These are phyloP conservation scores for Rubroboletus satanas DNA, from an alignment of 768 basidiomycete genomes.

Conservation along the genomic window DNA sequence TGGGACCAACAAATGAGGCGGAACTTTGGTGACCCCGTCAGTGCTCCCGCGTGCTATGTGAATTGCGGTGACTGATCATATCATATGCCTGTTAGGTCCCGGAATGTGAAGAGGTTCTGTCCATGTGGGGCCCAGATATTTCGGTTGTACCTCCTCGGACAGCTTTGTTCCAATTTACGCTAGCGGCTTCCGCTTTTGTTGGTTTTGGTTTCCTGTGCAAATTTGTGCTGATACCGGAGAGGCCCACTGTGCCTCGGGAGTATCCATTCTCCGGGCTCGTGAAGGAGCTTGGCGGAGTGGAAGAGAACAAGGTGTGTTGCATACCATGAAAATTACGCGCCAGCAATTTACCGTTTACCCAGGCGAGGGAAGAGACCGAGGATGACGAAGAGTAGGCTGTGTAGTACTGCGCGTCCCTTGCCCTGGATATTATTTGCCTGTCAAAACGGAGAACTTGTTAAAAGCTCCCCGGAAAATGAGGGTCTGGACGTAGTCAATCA, in stretches of 20 bases:
- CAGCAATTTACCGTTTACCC: slow-evolving; percentile 2
- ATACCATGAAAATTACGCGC: background rate
- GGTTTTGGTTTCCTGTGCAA: slow-evolving; percentile 59
- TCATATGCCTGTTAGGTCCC: slow-evolving; percentile 51
- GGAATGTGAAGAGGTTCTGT: slow-evolving; percentile 74
- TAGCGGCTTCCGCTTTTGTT: slow-evolving; percentile 61
- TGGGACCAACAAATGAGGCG: slow-evolving; percentile 71
- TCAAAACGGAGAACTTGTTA: background rate
- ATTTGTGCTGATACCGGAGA: slow-evolving; percentile 51
- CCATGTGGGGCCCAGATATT: slow-evolving; percentile 86
- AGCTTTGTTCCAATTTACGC: slow-evolving; percentile 62
- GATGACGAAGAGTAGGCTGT: slow-evolving; percentile 32
- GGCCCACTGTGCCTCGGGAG: slow-evolving; percentile 64
- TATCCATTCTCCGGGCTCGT: slow-evolving; percentile 77
- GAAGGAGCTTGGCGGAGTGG: slow-evolving; percentile 71
- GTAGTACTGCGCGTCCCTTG: slow-evolving; percentile 5
- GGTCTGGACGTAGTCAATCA: background rate
- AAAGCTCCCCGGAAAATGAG: slow-evolving; percentile 3
- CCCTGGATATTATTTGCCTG: background rate
- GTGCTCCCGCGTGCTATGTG: slow-evolving; percentile 22
- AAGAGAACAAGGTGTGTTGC: slow-evolving; percentile 67
- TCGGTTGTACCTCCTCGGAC: slow-evolving; percentile 55
- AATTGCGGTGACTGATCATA: slow-evolving; percentile 12
- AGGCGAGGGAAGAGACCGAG: slow-evolving; percentile 38
- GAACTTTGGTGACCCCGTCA: slow-evolving; percentile 76